A percentile compares a stretch with the other conserved stretches of the same genome.
These are phyloP conservation scores for Termitomyces sp. DNA, from an alignment of 768 basidiomycete species.

Conservation along the genomic window DNA sequence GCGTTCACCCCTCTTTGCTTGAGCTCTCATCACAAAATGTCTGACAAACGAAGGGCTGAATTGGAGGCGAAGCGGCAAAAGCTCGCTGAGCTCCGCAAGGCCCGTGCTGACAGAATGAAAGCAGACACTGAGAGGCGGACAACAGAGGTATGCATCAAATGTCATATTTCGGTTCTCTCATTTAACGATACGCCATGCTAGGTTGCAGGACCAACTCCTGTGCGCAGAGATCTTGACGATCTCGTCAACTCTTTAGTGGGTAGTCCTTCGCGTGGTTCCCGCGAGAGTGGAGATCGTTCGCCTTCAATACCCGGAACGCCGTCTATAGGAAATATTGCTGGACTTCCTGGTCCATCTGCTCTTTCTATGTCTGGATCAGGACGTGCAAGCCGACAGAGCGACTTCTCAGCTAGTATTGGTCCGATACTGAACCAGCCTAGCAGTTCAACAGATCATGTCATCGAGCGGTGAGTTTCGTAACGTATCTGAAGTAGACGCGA, in stretches of 20 bases:
- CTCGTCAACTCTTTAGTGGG: constrained; percentile 60
- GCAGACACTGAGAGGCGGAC: constrained; percentile 40
- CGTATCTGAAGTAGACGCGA: neutral
- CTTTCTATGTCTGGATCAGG: constrained; percentile 46
- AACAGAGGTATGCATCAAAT: constrained; percentile 27
- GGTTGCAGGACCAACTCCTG: constrained; percentile 34
- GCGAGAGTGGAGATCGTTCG: constrained; percentile 61
- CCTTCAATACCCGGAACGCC: constrained; percentile 75
- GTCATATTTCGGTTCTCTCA: neutral
- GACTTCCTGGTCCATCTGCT: constrained; percentile 28
- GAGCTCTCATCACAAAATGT: constrained; percentile 22
- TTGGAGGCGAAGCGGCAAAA: constrained; percentile 88
- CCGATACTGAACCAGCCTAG: constrained; percentile 39
- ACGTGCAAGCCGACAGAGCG: constrained; percentile 66
- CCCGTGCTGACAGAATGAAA: constrained; percentile 63
- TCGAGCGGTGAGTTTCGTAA: constrained; percentile 51
- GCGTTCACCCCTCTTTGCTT: neutral
- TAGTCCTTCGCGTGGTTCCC: constrained; percentile 31
- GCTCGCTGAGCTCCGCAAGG: constrained; percentile 77
- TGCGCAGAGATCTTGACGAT: constrained; percentile 58
- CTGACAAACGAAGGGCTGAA: constrained; percentile 74
- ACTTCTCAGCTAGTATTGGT: constrained; percentile 44
- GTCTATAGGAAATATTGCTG: constrained; percentile 30
- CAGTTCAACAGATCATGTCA: constrained; percentile 61
- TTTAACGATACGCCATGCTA: constrained; percentile 12